phyloP scores from a whole-genome alignment of 768 basidiomycete genomes.

The Lactifluus echinatus region DNA sequence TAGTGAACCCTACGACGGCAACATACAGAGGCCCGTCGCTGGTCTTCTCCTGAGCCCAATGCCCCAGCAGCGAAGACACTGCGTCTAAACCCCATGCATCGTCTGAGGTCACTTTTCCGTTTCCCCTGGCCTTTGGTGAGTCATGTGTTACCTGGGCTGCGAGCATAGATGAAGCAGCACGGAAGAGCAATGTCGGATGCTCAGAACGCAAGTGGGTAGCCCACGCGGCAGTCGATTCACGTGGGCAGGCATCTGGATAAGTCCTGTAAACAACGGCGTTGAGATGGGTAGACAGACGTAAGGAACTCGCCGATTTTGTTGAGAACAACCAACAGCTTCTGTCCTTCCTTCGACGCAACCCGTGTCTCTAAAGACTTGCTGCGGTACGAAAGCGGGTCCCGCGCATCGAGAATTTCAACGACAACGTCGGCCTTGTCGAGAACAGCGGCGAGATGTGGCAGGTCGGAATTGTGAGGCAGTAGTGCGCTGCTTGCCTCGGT shows the following conservation, averaged over 20 bases:
- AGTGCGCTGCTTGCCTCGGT: constrained; percentile 48
- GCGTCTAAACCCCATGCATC: constrained; percentile 58
- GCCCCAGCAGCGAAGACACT: constrained; percentile 40
- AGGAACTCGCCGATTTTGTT: constrained; percentile 64
- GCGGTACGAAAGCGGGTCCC: constrained; percentile 70
- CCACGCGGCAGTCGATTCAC: constrained; percentile 70
- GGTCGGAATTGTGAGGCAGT: constrained; percentile 50
- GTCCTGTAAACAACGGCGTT: constrained; percentile 1
- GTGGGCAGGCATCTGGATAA: constrained; percentile 65
- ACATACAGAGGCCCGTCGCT: constrained; percentile 48
- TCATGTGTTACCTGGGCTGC: constrained; percentile 29
- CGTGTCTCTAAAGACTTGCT: constrained; percentile 56
- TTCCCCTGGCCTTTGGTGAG: constrained; percentile 30
- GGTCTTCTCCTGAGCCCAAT: constrained; percentile 40
- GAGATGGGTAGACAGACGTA: not conserved
- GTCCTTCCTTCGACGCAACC: constrained; percentile 33
- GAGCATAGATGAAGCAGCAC: constrained; percentile 59
- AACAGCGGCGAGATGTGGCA: constrained; percentile 56
- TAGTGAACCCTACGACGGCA: constrained; percentile 77
- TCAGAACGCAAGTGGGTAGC: constrained; percentile 46
- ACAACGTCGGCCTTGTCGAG: constrained; percentile 73
- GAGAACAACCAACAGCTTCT: constrained; percentile 56
- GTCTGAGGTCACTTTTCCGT: constrained; percentile 36
- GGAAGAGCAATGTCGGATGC: constrained; percentile 63
- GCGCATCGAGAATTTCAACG: constrained; percentile 72